Conservation (phyloP, 1,284 basidiomycete species). For the Malassezia globosa region DNA sequence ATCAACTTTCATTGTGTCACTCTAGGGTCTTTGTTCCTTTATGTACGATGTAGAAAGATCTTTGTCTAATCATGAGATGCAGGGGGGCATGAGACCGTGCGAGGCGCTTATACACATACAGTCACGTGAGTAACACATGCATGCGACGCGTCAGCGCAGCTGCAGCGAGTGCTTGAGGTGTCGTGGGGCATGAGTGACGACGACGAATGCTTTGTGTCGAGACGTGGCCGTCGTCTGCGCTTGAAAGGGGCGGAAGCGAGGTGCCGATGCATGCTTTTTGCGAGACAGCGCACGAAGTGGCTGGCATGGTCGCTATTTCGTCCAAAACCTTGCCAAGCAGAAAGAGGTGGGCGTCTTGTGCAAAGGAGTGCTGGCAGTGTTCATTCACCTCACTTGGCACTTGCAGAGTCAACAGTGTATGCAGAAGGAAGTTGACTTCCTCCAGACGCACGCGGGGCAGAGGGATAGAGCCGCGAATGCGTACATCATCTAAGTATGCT, state of each 20-base stretch:
- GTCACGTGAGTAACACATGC: slow-evolving; percentile 2
- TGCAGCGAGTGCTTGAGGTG: slow-evolving; percentile 1
- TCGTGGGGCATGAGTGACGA: too few relatives aligned
- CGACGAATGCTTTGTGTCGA: too few relatives aligned
- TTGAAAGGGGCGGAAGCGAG: neutral
- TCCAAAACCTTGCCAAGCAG: neutral
- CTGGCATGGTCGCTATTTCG: slow-evolving; percentile 1
- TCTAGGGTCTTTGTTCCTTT: too few relatives aligned
- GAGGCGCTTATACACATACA: neutral
- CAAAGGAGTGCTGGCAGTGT: neutral
- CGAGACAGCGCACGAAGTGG: neutral
- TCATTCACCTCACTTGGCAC: neutral
- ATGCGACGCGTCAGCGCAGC: neutral
- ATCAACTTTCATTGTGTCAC: too few relatives aligned
- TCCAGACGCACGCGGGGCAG: slow-evolving; percentile 60
- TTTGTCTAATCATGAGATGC: too few relatives aligned
- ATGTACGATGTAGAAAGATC: too few relatives aligned
- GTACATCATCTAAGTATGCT: slow-evolving; percentile 68
- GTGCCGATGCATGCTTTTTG: slow-evolving; percentile 2
- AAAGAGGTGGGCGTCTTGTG: neutral
- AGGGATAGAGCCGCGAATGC: slow-evolving; percentile 58
- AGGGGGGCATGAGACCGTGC: too few relatives aligned
- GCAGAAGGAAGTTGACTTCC: slow-evolving; percentile 70
- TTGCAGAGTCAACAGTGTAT: neutral
- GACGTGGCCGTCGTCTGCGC: neutral